Evolutionary conservation across 2,329 filamentous ascomycete genomes (phyloP), one percentile per base, ranked within the genome.

Genomic region (Hypocreales sp.): DNA sequence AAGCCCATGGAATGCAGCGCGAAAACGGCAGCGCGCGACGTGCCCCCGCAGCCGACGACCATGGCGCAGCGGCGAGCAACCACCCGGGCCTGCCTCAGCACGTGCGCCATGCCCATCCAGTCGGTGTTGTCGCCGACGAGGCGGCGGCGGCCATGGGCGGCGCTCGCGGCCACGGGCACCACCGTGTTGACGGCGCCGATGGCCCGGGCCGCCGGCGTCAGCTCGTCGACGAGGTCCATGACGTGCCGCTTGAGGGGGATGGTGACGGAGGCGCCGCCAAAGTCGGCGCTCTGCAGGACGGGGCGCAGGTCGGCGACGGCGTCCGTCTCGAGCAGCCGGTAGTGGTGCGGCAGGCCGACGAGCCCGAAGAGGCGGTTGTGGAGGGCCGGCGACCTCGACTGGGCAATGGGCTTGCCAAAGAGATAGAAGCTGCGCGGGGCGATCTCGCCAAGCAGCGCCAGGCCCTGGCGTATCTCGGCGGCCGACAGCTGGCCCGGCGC

Each of bases 111-210:
- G 35, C 90, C 90, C 44, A 73, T 68, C 79, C 84, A 98, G 57
- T 98, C 90, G 9, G 90, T 98, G 53, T 98, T 98, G 48, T 86
- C 80, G 23, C 90, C 90, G 11, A 80, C 51, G 4, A 95, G 68
- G 4, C 61, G 66, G 26, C 53, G 53, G 29, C 60, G 51, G 4
- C 55, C 58, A 4, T 50, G 57, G 7, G 39, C 44, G 7, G 55
- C 47, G 5, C 26, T 15, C 46, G 45, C 10, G 26, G 28, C 17
- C 4, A 69, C 46, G 0, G 79, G 75, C 16, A 93, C 71, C 42
- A 98, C 78, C 12, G 90, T 98, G 57, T 98, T 98, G 36, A 95
- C 79, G 4, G 90, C 90, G 14, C 90, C 90, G 35, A 98, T 94
- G 17, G 71, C 61, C 36, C 70, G 68, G 10, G 84, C 87, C 29